Percentiles rank a stretch among this genome's conserved stretches.
phyloP scores from a whole-genome alignment of 2,329 filamentous ascomycete species.

The Tolypocladium nubicola region DNA sequence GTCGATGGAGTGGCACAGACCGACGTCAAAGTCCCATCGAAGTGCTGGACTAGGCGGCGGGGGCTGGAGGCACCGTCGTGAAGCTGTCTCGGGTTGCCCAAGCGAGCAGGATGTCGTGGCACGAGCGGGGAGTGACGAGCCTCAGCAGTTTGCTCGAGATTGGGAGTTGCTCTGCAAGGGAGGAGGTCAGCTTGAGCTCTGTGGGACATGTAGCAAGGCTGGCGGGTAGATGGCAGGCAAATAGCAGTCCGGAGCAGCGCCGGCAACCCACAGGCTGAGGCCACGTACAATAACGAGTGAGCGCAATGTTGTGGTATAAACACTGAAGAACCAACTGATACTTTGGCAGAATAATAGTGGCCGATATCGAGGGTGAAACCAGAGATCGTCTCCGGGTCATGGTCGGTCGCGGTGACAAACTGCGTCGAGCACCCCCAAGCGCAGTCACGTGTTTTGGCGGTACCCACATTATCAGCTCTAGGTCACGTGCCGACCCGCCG shows the following conservation, averaged over 20 bases:
- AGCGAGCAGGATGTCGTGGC: not conserved
- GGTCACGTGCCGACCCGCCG: not conserved
- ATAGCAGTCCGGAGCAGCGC: not conserved
- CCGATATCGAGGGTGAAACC: constrained; percentile 19
- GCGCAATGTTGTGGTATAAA: constrained; percentile 19
- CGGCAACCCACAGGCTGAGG: not conserved
- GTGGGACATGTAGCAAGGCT: not conserved
- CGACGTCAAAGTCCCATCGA: constrained; percentile 3
- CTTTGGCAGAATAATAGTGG: constrained; percentile 26
- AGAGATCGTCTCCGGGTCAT: constrained; percentile 6
- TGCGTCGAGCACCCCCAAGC: constrained; percentile 1
- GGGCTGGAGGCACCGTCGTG: not conserved
- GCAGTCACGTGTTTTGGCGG: not conserved
- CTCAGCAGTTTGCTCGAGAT: constrained; percentile 10
- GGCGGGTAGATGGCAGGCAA: not conserved
- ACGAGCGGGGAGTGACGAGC: constrained; percentile 3
- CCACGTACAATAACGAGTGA: constrained; percentile 23
- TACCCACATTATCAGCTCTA: not conserved
- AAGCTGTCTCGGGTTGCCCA: not conserved
- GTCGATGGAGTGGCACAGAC: not conserved
- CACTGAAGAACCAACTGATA: constrained; percentile 27
- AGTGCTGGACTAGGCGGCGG: not conserved
- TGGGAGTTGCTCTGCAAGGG: constrained; percentile 13
- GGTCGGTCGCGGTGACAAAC: constrained; percentile 10
- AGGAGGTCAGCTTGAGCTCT: constrained; percentile 6